Percentiles rank a stretch among this genome's conserved stretches.
Evolutionary conservation across 1,139 yeast species (phyloP).

Genomic region (Wickerhamomyces sp.): DNA sequence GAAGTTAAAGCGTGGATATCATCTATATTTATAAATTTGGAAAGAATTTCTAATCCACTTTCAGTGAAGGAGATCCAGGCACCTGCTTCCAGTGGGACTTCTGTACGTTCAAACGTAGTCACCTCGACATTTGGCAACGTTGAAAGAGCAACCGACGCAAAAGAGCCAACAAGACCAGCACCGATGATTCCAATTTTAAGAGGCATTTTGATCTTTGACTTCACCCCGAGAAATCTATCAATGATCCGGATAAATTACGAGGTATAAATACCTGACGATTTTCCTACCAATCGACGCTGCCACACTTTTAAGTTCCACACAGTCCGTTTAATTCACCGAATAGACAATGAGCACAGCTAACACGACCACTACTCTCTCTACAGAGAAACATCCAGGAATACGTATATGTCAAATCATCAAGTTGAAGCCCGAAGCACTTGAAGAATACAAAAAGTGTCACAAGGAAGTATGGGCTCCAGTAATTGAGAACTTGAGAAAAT

Average conservation of each 20-base stretch:
- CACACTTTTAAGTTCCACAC: too few species aligned
- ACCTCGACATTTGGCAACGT: not conserved
- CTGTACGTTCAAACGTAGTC: not conserved
- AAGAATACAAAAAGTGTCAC: constrained; percentile 31
- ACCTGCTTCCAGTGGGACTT: not conserved
- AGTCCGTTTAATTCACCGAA: constrained; percentile 17
- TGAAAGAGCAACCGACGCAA: not conserved
- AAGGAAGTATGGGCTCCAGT: constrained; percentile 27
- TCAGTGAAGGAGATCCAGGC: not conserved
- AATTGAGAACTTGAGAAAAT: constrained; percentile 26
- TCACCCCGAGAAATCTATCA: too few species aligned
- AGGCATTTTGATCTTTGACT: too few species aligned
- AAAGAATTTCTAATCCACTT: not conserved
- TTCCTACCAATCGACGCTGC: too few species aligned
- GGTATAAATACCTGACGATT: too few species aligned
- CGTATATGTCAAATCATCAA: constrained; percentile 34
- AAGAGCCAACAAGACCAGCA: not conserved
- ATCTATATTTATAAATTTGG: not conserved
- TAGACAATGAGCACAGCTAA: not conserved
- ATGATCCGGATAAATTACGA: too few species aligned
- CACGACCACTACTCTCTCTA: not conserved
- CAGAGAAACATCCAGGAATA: constrained; percentile 24
- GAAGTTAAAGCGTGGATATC: not conserved
- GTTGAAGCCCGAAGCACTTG: constrained; percentile 31
- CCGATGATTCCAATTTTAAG: not conserved